Evolutionary conservation across 352 stramenopile genomes (phyloP).

Genomic region (Phytophthora crassamura): DNA sequence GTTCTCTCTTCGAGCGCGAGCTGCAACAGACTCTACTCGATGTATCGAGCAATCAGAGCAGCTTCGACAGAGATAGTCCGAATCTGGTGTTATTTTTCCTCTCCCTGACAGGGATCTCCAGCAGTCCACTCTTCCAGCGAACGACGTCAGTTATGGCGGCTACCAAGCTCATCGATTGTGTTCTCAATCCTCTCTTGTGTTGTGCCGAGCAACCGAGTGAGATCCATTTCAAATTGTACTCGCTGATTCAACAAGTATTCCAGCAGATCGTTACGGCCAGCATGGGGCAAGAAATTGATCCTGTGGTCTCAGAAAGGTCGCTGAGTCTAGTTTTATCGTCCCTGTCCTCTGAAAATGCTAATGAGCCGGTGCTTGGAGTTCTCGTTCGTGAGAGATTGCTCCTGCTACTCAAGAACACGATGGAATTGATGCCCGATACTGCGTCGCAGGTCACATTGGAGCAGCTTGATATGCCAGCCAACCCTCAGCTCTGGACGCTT

Average conservation of each 20-base stretch:
- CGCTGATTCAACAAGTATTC: constrained; percentile 22
- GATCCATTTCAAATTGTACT: constrained; percentile 24
- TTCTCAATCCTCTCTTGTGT: constrained; percentile 25
- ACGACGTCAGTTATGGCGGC: constrained; percentile 11
- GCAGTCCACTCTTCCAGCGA: not conserved
- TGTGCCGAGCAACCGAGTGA: not conserved
- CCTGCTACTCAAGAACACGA: constrained; percentile 36
- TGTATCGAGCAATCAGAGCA: constrained; percentile 21
- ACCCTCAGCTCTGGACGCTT: constrained; percentile 27
- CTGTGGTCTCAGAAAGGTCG: constrained; percentile 10
- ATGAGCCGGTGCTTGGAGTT: not conserved
- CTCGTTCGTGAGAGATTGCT: constrained; percentile 39
- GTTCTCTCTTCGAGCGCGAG: constrained; percentile 25
- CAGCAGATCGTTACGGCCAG: constrained; percentile 13
- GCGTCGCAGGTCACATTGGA: constrained; percentile 16
- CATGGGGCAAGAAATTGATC: not conserved
- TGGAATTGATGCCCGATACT: constrained; percentile 28
- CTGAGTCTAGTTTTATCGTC: constrained; percentile 12
- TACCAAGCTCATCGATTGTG: constrained; percentile 14
- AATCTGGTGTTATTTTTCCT: constrained; percentile 37
- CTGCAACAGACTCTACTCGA: constrained; percentile 33
- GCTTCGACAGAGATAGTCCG: constrained; percentile 37
- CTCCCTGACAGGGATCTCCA: constrained; percentile 24
- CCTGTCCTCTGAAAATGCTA: not conserved
- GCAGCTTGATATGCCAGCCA: not conserved